phyloP scores from a whole-genome alignment of 768 basidiomycete species.

The Serendipita sp. region DNA sequence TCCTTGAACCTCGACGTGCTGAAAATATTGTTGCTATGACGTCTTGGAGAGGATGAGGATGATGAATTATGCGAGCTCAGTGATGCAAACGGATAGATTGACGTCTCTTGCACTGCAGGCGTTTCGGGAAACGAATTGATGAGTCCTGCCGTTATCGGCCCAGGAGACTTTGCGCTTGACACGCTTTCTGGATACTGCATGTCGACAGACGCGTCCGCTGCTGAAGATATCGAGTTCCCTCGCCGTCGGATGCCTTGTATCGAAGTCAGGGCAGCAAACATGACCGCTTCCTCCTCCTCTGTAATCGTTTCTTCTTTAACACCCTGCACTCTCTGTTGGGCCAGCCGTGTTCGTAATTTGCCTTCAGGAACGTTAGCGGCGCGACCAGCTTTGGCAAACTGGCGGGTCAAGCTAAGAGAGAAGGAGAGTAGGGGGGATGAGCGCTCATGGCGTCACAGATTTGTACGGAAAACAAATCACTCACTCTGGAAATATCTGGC shows the following conservation, averaged over 20 bases:
- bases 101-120: slow-evolving; percentile 1
- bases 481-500: slow-evolving; percentile 73
- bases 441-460: neutral
- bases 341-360: slow-evolving; percentile 48
- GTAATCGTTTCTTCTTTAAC: slow-evolving; percentile 44
- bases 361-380: slow-evolving; percentile 53
- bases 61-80: neutral
- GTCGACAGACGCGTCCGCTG: neutral
- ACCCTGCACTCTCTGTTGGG: slow-evolving; percentile 60
- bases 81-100: slow-evolving; percentile 6
- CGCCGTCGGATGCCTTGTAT: slow-evolving; percentile 21
- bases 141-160: neutral
- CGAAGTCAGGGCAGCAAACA: slow-evolving; percentile 53
- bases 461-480: slow-evolving; percentile 20
- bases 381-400: neutral
- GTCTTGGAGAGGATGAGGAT: slow-evolving; percentile 11
- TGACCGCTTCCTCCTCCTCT: slow-evolving; percentile 75
- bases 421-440: no score
- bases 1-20: slow-evolving; percentile 68
- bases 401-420: slow-evolving; percentile 54
- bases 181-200: slow-evolving; percentile 5
- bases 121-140: neutral
- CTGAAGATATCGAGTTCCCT: slow-evolving; percentile 5
- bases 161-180: neutral
- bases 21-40: slow-evolving; percentile 73